A percentile compares a stretch with the other conserved stretches of the same genome.
Conservation (phyloP, 2,329 filamentous ascomycete genomes). For the Blastomyces silverae region DNA sequence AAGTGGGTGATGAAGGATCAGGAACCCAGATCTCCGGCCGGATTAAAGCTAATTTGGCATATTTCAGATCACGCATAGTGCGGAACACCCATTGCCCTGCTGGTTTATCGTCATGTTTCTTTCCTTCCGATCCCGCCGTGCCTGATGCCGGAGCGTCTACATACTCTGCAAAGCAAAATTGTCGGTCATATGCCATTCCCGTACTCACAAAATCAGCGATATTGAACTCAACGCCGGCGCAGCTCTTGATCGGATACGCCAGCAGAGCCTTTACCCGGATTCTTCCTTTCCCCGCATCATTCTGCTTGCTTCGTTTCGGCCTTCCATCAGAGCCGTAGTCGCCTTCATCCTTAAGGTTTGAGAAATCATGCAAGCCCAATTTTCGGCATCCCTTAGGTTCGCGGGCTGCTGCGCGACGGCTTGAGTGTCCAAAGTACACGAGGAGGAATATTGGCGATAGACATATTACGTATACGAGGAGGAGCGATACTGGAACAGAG, state of each 20-base stretch:
- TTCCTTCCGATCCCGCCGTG: constrained; percentile 9
- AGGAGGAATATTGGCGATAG: constrained; percentile 18
- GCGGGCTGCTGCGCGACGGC: constrained; percentile 13
- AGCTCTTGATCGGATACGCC: constrained; percentile 80
- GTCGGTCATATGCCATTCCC: constrained; percentile 71
- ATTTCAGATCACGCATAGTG: constrained; percentile 39
- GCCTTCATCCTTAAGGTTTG: constrained; percentile 53
- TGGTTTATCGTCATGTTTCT: constrained; percentile 20
- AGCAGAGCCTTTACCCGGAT: constrained; percentile 61
- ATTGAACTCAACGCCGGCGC: constrained; percentile 65
- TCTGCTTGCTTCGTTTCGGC: constrained; percentile 25
- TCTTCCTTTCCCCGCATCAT: constrained; percentile 32
- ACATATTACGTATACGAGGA: constrained; percentile 19
- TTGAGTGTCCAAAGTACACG: constrained; percentile 15
- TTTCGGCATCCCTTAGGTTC: constrained; percentile 48
- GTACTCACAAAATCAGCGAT: constrained; percentile 57
- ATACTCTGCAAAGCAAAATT: constrained; percentile 72
- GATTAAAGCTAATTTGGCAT: constrained; percentile 63
- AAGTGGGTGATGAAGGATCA: constrained; percentile 40
- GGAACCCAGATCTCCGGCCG: constrained; percentile 56
- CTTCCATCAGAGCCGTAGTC: constrained; percentile 43
- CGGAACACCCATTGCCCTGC: constrained; percentile 41
- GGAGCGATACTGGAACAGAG: constrained; percentile 17
- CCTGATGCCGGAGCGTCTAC: constrained; percentile 22
- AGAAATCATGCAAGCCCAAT: constrained; percentile 43